A percentile compares a stretch with the other conserved stretches of the same genome.
Conservation (phyloP, 2,329 filamentous ascomycete species). For the Penicillium sp. region DNA sequence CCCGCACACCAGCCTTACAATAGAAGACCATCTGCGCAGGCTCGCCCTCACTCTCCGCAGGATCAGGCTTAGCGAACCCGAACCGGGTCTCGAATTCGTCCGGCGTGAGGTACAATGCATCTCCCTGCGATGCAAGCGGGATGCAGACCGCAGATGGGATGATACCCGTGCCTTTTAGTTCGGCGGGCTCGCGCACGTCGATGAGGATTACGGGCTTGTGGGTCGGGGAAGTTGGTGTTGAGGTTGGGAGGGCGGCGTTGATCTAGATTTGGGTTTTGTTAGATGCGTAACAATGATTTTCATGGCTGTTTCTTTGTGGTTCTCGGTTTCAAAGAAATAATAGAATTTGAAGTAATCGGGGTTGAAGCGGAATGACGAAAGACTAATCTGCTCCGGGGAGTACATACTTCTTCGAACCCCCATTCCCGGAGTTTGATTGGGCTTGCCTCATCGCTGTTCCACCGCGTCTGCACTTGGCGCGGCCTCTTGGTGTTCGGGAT, state of each 20-base stretch:
- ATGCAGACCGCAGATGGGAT: conserved; percentile 84
- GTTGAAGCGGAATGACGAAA: background rate
- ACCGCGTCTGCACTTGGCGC: conserved; percentile 16
- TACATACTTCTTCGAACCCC: conserved; percentile 38
- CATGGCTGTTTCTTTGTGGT: background rate
- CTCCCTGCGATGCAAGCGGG: conserved; percentile 71
- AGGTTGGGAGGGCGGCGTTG: conserved; percentile 31
- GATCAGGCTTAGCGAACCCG: conserved; percentile 68
- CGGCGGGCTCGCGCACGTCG: conserved; percentile 50
- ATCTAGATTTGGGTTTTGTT: conserved; percentile 27
- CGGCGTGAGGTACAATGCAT: conserved; percentile 70
- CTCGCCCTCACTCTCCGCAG: conserved; percentile 42
- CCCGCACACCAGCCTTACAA: conserved; percentile 87
- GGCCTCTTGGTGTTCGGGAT: background rate
- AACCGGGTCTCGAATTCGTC: conserved; percentile 82
- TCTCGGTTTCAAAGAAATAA: background rate
- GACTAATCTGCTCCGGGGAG: background rate
- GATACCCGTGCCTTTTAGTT: conserved; percentile 44
- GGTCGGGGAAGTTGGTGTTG: conserved; percentile 20
- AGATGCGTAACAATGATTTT: background rate
- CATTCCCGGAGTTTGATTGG: conserved; percentile 24
- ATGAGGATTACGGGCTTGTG: conserved; percentile 37
- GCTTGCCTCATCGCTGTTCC: conserved; percentile 17
- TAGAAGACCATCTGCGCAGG: conserved; percentile 68
- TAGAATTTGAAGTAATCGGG: background rate